Evolutionary conservation across 2,329 filamentous ascomycete genomes (phyloP).

Genomic region (Trematosphaeria pertusa): DNA sequence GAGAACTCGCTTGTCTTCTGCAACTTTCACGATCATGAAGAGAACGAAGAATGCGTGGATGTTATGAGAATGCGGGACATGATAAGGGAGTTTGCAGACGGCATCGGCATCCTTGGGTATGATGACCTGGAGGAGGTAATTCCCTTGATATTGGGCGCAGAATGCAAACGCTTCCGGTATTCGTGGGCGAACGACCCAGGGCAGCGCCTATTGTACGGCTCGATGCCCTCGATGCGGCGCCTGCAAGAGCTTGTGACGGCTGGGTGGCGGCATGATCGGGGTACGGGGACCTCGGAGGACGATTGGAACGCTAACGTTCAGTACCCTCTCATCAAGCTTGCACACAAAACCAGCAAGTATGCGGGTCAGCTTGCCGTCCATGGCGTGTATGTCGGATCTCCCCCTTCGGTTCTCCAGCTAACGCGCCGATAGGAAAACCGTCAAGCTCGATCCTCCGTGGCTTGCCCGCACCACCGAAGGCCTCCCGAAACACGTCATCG

Average conservation of each 20-base stretch:
- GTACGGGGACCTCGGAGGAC: slow-evolving; percentile 26
- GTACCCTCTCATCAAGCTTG: slow-evolving; percentile 28
- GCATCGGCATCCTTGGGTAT: slow-evolving; percentile 24
- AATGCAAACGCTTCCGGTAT: slow-evolving; percentile 21
- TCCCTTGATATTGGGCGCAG: slow-evolving; percentile 3
- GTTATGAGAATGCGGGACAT: slow-evolving; percentile 22
- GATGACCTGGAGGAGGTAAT: slow-evolving; percentile 13
- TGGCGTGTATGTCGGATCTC: slow-evolving; percentile 21
- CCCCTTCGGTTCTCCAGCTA: slow-evolving; percentile 4
- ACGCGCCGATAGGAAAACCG: slow-evolving; percentile 24
- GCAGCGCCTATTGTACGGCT: slow-evolving; percentile 16
- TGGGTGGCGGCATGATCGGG: slow-evolving; percentile 21
- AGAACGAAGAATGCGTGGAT: slow-evolving; percentile 17
- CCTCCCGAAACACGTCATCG: slow-evolving; percentile 29
- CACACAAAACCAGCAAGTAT: slow-evolving; percentile 22
- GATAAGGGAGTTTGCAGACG: slow-evolving; percentile 20
- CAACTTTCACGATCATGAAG: slow-evolving; percentile 16
- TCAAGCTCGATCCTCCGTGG: slow-evolving; percentile 25
- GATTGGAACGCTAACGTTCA: slow-evolving; percentile 32
- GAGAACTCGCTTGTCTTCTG: slow-evolving; percentile 16
- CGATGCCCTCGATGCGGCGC: slow-evolving; percentile 19
- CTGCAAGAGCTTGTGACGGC: slow-evolving; percentile 19
- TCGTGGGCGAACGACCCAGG: slow-evolving; percentile 22
- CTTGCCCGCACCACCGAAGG: slow-evolving; percentile 20
- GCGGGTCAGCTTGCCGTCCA: slow-evolving; percentile 18